Evolutionary conservation across 1,284 basidiomycete species (phyloP).

Genomic region (Coniferiporia weirii): DNA sequence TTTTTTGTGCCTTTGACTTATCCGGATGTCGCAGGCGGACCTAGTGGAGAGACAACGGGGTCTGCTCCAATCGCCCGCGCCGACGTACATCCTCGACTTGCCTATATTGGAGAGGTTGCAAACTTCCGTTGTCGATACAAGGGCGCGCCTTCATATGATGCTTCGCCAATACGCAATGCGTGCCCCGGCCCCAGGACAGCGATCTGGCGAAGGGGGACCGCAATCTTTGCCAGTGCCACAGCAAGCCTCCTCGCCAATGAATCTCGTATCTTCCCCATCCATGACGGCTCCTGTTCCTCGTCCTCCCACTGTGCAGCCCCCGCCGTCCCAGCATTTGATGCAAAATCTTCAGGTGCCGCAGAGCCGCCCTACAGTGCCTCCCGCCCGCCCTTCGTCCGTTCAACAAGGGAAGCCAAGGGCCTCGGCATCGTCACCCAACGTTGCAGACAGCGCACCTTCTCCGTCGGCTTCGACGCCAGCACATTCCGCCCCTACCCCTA

Average conservation of each 20-base stretch:
- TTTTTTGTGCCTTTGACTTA: not conserved
- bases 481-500: slow-evolving; percentile 37
- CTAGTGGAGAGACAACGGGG: slow-evolving; percentile 48
- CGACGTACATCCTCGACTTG: slow-evolving; percentile 47
- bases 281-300: not conserved
- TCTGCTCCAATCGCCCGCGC: slow-evolving; percentile 37
- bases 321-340: not conserved
- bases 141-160: not conserved
- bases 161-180: not conserved
- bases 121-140: not conserved
- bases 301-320: slow-evolving; percentile 13
- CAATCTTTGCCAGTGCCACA: not conserved
- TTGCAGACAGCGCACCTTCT: not conserved
- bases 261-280: not conserved
- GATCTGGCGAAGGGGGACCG: not conserved
- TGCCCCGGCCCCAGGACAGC: not conserved
- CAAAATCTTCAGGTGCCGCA: slow-evolving; percentile 11
- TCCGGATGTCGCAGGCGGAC: slow-evolving; percentile 31
- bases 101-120: slow-evolving; percentile 43
- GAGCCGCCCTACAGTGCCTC: slow-evolving; percentile 2
- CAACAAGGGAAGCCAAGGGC: slow-evolving; percentile 1
- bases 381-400: slow-evolving; percentile 12
- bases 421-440: not conserved
- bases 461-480: slow-evolving; percentile 21
- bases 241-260: not conserved